Evolutionary conservation across 371 early-diverging fungal genomes (phyloP).

Genomic region (Mucor sp.): DNA sequence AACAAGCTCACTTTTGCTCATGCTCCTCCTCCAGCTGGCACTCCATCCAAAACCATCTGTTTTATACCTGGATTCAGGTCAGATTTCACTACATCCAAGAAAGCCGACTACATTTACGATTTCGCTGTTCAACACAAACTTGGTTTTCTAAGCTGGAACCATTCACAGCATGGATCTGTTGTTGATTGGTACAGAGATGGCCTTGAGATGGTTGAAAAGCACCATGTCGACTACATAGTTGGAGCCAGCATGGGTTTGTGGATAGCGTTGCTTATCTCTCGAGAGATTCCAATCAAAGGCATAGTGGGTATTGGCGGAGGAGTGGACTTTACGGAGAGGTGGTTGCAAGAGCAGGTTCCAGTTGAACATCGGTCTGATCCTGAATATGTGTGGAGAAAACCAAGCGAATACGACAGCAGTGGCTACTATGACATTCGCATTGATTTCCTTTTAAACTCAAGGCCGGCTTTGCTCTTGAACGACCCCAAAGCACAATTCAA

Average conservation of each 20-base stretch:
- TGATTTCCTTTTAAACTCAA: conserved; percentile 30
- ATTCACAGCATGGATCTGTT: conserved; percentile 25
- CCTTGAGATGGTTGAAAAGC: conserved; percentile 5
- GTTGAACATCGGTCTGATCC: conserved; percentile 5
- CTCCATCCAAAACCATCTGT: conserved; percentile 23
- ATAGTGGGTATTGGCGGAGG: conserved; percentile 45
- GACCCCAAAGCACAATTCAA: background rate
- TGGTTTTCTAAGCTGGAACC: conserved; percentile 44
- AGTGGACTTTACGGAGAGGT: conserved; percentile 41
- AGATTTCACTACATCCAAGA: conserved; percentile 32
- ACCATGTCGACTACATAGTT: conserved; percentile 14
- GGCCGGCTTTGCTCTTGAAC: conserved; percentile 19
- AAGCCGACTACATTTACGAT: conserved; percentile 26
- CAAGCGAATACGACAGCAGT: conserved; percentile 29
- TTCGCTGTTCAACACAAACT: conserved; percentile 12
- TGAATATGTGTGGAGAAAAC: conserved; percentile 31
- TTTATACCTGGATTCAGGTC: conserved; percentile 50
- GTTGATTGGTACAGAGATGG: conserved; percentile 32
- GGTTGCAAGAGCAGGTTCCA: conserved; percentile 36
- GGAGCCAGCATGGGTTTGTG: conserved; percentile 49
- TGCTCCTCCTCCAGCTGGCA: background rate
- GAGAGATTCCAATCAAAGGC: conserved; percentile 5
- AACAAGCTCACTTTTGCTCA: background rate
- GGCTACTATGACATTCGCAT: conserved; percentile 45
- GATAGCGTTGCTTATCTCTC: conserved; percentile 33